A percentile compares a stretch with the other conserved stretches of the same genome.
phyloP scores from a whole-genome alignment of 2,329 filamentous ascomycete species.

The Aspergillus eucalypticola region DNA sequence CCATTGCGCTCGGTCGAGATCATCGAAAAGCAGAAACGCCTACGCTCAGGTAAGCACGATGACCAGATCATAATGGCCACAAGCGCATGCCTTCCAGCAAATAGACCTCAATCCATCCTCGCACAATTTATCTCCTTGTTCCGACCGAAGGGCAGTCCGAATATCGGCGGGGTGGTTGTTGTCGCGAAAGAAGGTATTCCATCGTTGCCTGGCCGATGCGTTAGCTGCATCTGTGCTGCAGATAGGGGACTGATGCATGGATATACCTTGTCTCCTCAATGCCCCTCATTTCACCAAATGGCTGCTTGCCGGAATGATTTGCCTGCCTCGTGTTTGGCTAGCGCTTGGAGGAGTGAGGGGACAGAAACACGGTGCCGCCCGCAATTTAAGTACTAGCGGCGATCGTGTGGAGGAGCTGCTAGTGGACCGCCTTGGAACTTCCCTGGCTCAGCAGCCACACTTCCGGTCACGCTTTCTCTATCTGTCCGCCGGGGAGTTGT shows the following conservation, averaged over 20 bases:
- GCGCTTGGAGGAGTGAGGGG: not conserved
- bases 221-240: conserved; percentile 3
- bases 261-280: conserved; percentile 56
- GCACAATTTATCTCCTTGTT: conserved; percentile 63
- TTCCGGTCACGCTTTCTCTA: not conserved
- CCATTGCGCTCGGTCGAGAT: conserved; percentile 68
- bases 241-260: not conserved
- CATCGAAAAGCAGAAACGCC: conserved; percentile 79
- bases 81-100: conserved; percentile 76
- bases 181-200: conserved; percentile 61
- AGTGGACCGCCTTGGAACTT: not conserved
- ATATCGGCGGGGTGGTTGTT: conserved; percentile 62
- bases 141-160: conserved; percentile 63
- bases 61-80: conserved; percentile 1
- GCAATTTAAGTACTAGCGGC: conserved; percentile 4
- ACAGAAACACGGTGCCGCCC: conserved; percentile 1
- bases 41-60: conserved; percentile 40
- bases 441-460: not conserved
- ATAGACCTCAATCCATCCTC: conserved; percentile 76
- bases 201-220: conserved; percentile 58
- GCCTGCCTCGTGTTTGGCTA: conserved; percentile 2
- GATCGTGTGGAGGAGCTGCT: not conserved
- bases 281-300: conserved; percentile 51
- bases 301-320: not conserved
- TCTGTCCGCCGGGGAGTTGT: not conserved